Conservation (phyloP, 768 basidiomycete genomes). For the Tricholoma terreum region DNA sequence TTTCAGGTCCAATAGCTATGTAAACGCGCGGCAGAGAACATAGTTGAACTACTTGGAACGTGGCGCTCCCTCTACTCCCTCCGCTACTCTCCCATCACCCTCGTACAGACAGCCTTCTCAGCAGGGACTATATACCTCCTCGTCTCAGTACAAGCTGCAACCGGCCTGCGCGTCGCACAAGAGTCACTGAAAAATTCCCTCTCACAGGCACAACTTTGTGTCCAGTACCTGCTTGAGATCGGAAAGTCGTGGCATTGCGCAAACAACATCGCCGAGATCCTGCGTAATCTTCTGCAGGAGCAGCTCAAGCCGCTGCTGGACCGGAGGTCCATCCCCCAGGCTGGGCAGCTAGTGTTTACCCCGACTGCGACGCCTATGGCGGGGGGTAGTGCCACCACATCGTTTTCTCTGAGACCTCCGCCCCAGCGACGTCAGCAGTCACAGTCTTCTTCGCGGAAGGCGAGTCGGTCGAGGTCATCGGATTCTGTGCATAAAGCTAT, state of each 20-base stretch:
- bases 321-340: constrained; percentile 19
- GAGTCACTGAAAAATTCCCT: constrained; percentile 44
- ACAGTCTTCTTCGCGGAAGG: background rate
- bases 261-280: constrained; percentile 44
- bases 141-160: constrained; percentile 50
- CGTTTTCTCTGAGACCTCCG: background rate
- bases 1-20: constrained; percentile 37
- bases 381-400: background rate
- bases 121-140: constrained; percentile 59
- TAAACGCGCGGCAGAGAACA: constrained; percentile 51
- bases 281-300: constrained; percentile 41
- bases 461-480: background rate
- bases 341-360: constrained; percentile 2
- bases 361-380: background rate
- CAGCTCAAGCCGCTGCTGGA: constrained; percentile 42
- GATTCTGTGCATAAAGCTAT: background rate
- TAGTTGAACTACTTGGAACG: constrained; percentile 48
- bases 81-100: constrained; percentile 55
- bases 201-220: constrained; percentile 43
- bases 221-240: constrained; percentile 50
- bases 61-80: constrained; percentile 54
- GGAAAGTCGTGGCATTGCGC: constrained; percentile 55
- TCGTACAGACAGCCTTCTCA: constrained; percentile 56
- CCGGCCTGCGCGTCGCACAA: constrained; percentile 43
- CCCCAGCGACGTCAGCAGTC: background rate